These are phyloP conservation scores for Sporothrix globosa DNA, from an alignment of 2,329 filamentous ascomycete species.

Conservation along the genomic window DNA sequence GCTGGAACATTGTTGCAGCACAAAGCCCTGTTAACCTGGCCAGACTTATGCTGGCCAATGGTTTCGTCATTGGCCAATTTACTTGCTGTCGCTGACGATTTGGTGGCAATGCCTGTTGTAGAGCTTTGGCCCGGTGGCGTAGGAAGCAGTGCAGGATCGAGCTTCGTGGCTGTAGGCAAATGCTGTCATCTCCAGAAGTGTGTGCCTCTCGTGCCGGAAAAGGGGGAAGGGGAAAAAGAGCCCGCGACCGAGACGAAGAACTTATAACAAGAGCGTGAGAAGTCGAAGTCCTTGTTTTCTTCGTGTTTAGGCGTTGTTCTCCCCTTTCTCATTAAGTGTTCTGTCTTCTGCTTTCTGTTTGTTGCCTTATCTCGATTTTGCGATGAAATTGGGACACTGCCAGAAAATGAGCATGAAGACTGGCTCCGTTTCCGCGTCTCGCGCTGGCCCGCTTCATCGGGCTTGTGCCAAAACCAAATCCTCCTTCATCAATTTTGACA, in stretches of 20 bases:
- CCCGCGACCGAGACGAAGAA: too few species aligned
- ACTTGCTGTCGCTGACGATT: constrained; percentile 20
- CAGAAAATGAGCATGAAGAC: background rate
- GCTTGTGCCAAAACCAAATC: too few species aligned
- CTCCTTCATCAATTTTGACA: background rate
- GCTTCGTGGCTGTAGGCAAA: background rate
- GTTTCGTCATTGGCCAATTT: constrained; percentile 30
- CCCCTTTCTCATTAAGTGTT: too few species aligned
- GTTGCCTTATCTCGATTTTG: background rate
- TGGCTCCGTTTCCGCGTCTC: constrained; percentile 2
- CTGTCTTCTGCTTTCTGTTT: background rate
- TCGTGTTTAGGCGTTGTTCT: background rate
- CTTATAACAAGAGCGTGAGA: too few species aligned
- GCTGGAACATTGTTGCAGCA: background rate
- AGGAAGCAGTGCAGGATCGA: constrained; percentile 8
- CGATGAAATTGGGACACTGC: too few species aligned
- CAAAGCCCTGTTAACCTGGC: background rate
- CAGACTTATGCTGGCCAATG: background rate
- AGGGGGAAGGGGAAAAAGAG: too few species aligned
- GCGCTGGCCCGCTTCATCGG: background rate
- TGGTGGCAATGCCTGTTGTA: constrained; percentile 15
- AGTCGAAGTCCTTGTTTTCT: background rate
- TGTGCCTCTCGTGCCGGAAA: too few species aligned
- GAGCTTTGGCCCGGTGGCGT: background rate
- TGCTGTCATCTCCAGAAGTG: background rate